These are phyloP conservation scores for Zasmidium angulare DNA, from an alignment of 2,329 filamentous ascomycete species.

Conservation along the genomic window DNA sequence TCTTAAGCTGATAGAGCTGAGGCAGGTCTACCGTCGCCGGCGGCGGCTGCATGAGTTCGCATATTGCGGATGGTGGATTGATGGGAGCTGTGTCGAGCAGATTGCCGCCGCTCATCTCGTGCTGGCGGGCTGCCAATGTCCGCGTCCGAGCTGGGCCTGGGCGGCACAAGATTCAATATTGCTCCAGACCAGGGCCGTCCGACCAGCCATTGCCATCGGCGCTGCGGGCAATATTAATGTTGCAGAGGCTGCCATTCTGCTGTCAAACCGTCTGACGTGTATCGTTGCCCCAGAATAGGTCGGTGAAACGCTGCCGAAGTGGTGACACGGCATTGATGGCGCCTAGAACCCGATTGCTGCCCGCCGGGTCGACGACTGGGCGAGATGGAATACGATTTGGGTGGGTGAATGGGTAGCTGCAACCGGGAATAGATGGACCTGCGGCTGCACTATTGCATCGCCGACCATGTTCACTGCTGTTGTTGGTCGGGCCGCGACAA, in stretches of 20 bases:
- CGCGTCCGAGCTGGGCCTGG: background rate
- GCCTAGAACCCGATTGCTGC: background rate
- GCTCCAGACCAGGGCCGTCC: background rate
- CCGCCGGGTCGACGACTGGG: background rate
- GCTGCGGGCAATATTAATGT: background rate
- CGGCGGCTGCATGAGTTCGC: background rate
- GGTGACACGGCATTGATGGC: background rate
- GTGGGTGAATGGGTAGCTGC: background rate
- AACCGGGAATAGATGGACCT: background rate
- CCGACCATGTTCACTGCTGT: background rate
- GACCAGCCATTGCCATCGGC: background rate
- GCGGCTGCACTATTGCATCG: background rate
- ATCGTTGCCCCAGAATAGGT: background rate
- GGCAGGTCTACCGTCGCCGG: background rate
- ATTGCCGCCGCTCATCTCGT: background rate
- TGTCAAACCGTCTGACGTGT: slow-evolving; percentile 1
- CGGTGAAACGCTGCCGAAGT: background rate
- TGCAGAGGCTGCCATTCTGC: background rate
- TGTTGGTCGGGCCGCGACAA: background rate
- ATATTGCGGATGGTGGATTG: background rate
- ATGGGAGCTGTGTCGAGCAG: background rate
- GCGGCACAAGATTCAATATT: background rate
- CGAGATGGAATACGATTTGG: background rate
- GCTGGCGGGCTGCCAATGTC: background rate
- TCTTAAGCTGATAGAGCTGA: background rate